These are phyloP conservation scores for Saccharomyces hybrid DNA, from an alignment of 1,139 yeast genomes.

Conservation along the genomic window DNA sequence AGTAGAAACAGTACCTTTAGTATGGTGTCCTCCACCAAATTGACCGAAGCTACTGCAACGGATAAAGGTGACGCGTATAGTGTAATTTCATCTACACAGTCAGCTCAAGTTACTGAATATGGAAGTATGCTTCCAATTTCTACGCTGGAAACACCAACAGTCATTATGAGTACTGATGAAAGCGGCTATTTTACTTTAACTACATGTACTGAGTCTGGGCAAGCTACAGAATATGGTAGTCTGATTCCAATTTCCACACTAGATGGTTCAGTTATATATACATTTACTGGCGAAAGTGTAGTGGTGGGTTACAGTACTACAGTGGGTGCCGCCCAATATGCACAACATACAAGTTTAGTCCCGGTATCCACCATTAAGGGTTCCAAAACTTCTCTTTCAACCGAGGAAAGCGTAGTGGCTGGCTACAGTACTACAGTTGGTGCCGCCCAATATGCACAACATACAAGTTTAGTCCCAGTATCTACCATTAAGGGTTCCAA, in stretches of 20 bases:
- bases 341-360: conserved; percentile 12
- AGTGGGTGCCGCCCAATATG: conserved; percentile 10
- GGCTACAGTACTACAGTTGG: conserved; percentile 5
- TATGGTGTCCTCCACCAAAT: background rate
- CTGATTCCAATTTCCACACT: conserved; percentile 9
- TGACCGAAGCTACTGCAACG: background rate
- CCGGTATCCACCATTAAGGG: conserved; percentile 7
- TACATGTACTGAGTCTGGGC: conserved; percentile 10
- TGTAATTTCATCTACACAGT: conserved; percentile 7
- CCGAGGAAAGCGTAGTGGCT: background rate
- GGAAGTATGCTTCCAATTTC: conserved; percentile 12
- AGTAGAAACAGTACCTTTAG: background rate
- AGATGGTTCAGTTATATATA: background rate
- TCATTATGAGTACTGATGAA: background rate
- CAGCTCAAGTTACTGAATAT: conserved; percentile 11
- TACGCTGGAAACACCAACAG: conserved; percentile 3
- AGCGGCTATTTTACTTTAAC: background rate
- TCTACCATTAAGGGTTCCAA: conserved; percentile 5
- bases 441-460: conserved; percentile 10
- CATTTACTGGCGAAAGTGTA: background rate
- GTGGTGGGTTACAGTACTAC: background rate
- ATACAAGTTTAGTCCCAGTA: conserved; percentile 12
- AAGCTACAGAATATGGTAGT: conserved; percentile 11
- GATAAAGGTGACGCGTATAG: background rate
- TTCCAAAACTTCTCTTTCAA: background rate